These are phyloP conservation scores for Talaromyces nanjingensis DNA, from an alignment of 495 filamentous ascomycete genomes.

Conservation along the genomic window DNA sequence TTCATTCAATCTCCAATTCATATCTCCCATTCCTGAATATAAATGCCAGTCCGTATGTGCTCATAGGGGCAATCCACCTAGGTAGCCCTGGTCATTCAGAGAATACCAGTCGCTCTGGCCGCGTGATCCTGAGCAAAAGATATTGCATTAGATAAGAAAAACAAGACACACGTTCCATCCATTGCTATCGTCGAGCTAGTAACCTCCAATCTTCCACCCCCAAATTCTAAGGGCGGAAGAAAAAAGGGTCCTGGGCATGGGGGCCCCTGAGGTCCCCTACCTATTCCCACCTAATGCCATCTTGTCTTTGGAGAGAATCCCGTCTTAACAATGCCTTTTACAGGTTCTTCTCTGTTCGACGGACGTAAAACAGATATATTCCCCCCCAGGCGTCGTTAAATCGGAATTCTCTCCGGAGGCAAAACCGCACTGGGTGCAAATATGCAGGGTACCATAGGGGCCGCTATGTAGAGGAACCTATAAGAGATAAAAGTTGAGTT, in stretches of 20 bases:
- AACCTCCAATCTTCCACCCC: not conserved
- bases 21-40: too few relatives aligned
- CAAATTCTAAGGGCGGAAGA: not conserved
- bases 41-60: too few relatives aligned
- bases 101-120: too few relatives aligned
- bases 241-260: not conserved
- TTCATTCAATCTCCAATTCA: too few relatives aligned
- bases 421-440: not conserved
- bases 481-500: not conserved
- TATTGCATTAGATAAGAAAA: too few relatives aligned
- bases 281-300: not conserved
- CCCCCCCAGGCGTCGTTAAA: not conserved
- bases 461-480: conserved; percentile 3
- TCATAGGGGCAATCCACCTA: too few relatives aligned
- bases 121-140: too few relatives aligned
- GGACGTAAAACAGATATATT: not conserved
- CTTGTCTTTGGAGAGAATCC: not conserved
- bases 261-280: not conserved
- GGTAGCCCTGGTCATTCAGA: too few relatives aligned
- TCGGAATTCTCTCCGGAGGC: not conserved
- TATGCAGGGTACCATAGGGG: not conserved
- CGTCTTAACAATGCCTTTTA: not conserved
- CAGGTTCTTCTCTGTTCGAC: not conserved
- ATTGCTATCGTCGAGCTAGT: not conserved
- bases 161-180: too few relatives aligned